Conservation (phyloP, 257 asterid species). For the Coffea eugenioides region DNA sequence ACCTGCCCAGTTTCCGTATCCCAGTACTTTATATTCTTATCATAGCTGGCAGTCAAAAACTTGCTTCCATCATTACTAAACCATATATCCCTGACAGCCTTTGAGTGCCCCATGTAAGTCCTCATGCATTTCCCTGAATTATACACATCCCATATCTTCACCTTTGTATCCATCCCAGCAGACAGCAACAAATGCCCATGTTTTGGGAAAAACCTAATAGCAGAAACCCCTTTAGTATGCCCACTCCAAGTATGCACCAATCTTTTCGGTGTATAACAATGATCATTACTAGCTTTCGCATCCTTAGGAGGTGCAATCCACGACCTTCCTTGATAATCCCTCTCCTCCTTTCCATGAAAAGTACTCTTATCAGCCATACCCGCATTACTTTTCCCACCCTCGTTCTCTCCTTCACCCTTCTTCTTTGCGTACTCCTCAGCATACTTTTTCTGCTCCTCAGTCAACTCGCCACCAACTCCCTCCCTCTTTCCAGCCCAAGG, state of each 20-base stretch:
- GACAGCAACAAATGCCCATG: constrained; percentile 91
- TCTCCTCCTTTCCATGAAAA: constrained; percentile 94
- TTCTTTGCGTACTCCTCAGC: constrained; percentile 97
- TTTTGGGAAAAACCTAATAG: constrained; percentile 92
- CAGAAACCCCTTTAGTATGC: constrained; percentile 95
- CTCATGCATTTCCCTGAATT: constrained; percentile 94
- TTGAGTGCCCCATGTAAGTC: constrained; percentile 94
- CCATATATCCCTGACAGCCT: constrained; percentile 93
- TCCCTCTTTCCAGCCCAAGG: constrained; percentile 97
- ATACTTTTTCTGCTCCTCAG: constrained; percentile 97
- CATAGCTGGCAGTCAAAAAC: constrained; percentile 93
- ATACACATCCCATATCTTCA: constrained; percentile 95
- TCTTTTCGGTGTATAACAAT: constrained; percentile 93
- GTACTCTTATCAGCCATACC: constrained; percentile 63
- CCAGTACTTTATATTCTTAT: constrained; percentile 97
- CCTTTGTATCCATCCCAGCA: constrained; percentile 96
- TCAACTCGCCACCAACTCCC: constrained; percentile 66
- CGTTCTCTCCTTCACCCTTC: constrained; percentile 77
- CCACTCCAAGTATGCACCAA: constrained; percentile 98
- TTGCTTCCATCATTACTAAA: constrained; percentile 86
- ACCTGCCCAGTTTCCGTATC: constrained; percentile 99
- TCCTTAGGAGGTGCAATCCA: constrained; percentile 98
- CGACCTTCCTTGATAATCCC: constrained; percentile 96
- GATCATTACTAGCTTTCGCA: constrained; percentile 89
- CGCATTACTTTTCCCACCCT: constrained; percentile 56